Evolutionary conservation across 805 yeast genomes (phyloP), one percentile per base, ranked within the genome.

Genomic region (Tetrapisispora phaffii): DNA sequence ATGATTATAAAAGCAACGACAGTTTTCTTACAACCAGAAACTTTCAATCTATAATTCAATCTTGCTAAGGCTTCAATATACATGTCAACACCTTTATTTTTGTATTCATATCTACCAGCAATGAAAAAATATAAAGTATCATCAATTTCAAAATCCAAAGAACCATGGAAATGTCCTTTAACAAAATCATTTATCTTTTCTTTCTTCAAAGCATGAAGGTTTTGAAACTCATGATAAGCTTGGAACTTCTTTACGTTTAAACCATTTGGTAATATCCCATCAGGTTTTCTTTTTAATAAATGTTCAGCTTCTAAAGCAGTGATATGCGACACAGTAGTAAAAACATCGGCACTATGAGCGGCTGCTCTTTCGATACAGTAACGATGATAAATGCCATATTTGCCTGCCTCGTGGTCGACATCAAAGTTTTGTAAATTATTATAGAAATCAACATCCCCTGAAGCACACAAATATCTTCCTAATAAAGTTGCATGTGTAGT

Each of bases 201-300:
- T 72, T 90, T 90, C 67, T 82, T 81, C 53, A 81, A 67, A 20
- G 96, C 96, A 69, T 90, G 98, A 66, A 90, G 72, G 66, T 93
- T 90, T 69, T 90, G 98, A 71, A 90, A 90, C 69, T 90, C 98
- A 67, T 90, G 98, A 56, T 90, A 95, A 1, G 97, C 97, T 59
- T 85, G 90, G 68, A 90, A 90, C 69, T 90, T 90, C 51, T 88
- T 87, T 45, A 90, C 97, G 62, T 90, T 90, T 50, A 90, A 73
- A 24, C 98, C 98, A 62, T 90, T 90, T 44, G 98, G 98, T 60
- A 93, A 75, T 21, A 90, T 97, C 3, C 98, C 98, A 61, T 90
- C 98, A 1, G 98, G 98, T 65, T 90, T 89, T 51, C 98, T 77
- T 61, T 90, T 93, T 54, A 90, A 74, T 65, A 90, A 72, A 64